phyloP scores from a whole-genome alignment of 202 grass and related monocot species.

The Eragrostis tef region DNA sequence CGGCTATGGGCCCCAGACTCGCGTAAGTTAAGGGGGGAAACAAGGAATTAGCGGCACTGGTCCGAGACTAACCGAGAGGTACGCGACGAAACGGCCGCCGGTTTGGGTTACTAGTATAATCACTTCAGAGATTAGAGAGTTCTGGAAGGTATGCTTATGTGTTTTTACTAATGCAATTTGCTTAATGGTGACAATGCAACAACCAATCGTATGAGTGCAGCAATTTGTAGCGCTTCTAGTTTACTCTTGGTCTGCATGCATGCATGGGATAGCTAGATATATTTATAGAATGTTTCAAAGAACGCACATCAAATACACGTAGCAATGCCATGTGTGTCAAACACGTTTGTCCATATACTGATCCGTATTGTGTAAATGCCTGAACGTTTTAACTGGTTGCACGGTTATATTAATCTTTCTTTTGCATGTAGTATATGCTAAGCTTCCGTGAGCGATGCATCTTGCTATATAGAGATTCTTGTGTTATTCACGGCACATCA shows the following conservation, averaged over 20 bases:
- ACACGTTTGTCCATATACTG: background rate
- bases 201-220: conserved; percentile 23
- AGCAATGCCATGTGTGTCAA: background rate
- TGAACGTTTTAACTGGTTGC: background rate
- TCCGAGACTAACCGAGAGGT: background rate
- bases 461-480: too few relatives aligned
- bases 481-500: too few relatives aligned
- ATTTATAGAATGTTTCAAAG: background rate
- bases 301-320: background rate
- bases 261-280: background rate
- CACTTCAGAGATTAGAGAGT: background rate
- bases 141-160: conserved; percentile 38
- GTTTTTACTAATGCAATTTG: background rate
- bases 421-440: too few relatives aligned
- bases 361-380: background rate
- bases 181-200: background rate
- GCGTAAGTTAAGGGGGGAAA: background rate
- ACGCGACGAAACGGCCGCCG: background rate
- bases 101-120: conserved; percentile 7
- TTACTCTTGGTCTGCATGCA: background rate
- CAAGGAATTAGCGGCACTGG: background rate
- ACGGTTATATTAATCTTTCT: too few relatives aligned
- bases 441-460: too few relatives aligned
- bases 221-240: background rate
- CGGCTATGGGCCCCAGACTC: background rate